Base-by-base conservation (phyloP, 2,329 filamentous ascomycete species). In the Chaetomium strumarium region DNA sequence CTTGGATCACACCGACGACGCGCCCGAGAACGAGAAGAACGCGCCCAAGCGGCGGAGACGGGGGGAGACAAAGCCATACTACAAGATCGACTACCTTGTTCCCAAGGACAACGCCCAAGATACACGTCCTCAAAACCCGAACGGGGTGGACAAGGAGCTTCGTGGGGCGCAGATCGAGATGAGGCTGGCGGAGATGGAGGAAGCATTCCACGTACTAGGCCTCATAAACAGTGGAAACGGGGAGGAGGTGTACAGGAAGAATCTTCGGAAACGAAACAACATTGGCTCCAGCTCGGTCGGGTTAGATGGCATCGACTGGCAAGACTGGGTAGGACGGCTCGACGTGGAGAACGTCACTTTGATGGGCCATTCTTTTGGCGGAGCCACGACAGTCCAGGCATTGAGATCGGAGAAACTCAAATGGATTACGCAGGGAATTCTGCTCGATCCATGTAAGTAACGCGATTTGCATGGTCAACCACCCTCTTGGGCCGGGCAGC, bases 351-450 rank as follows among this genome's bases (percentile, higher is more conserved):
- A 79, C 45, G 77, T 84, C 16, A 86, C 81, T 1, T 73, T 79
- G 53, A 78, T 84, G 59, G 83, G 83, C 0, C 83, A 87, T 62
- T 84, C 80, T 1, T 86, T 87, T 58, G 83, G 83, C 16, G 83
- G 81, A 2, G 83, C 83, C 9, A 85, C 83, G 1, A 75, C 78
- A 0, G 74, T 83, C 2, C 81, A 86, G 60, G 72, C 83, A 5
- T 70, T 84, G 33, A 71, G 84, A 17, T 71, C 79, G 46, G 71
- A 79, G 19, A 70, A 75, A 11, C 81, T 84, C 54, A 60, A 70
- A 9, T 84, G 79, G 66, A 69, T 86, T 19, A 73, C 78, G 3
- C 82, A 85, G 60, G 83, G 81, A 2, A 79, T 87, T 51, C 76
- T 85, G 24, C 81, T 86, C 53, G 83, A 86, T 58, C 78, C 82